Base-by-base conservation (phyloP, 1,284 basidiomycete species). In the Meripilus lineatus region DNA sequence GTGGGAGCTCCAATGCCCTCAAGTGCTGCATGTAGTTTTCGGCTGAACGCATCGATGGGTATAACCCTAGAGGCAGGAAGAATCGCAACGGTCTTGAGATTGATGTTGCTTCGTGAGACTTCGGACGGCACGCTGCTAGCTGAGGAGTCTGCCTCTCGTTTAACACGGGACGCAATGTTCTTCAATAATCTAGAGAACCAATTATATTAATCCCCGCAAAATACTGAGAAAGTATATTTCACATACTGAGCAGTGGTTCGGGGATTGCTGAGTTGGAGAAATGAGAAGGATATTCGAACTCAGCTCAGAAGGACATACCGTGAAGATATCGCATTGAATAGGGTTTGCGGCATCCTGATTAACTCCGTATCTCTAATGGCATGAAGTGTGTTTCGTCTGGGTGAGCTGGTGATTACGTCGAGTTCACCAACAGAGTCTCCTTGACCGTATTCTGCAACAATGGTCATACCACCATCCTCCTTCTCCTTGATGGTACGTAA, bases 341-440 rank as follows among this genome's bases (percentile, higher is more conserved):
- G 72, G 0, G 95, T 97, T 58, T 92, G 86, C 0, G 95, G 96
- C 86, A 99, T 97, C 37, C 93, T 75, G 35, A 94, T 96, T n/a
- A 99, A 74, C 63, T 99, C 96, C 0, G 93, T 93, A 62, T 99
- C 95, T 56, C 95, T 89, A 52, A 99, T 99, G 3, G 95, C 95
- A 65, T 99, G 95, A 8, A 98, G 80, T 1, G 95, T 99, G 44
- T 86, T 93, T 40, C 85, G 77, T 49, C 96, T 78, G 3, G 79
- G 77, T n/a, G 86, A 87, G 52, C 86, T 89, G 5, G 94, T 97
- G 57, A 99, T 98, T 40, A 96, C 95, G 60, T 99, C 96, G n/a
- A 99, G 74, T 61, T 97, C 93, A 24, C 88, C 88, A 39, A 86
- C 84, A 0, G 83, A 82, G 56, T 89, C 86, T 2, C 83, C 94